A percentile compares a stretch with the other conserved stretches of the same genome.
These are phyloP conservation scores for Anethum foeniculum DNA, from an alignment of 140 eudicot species.

Conservation along the genomic window DNA sequence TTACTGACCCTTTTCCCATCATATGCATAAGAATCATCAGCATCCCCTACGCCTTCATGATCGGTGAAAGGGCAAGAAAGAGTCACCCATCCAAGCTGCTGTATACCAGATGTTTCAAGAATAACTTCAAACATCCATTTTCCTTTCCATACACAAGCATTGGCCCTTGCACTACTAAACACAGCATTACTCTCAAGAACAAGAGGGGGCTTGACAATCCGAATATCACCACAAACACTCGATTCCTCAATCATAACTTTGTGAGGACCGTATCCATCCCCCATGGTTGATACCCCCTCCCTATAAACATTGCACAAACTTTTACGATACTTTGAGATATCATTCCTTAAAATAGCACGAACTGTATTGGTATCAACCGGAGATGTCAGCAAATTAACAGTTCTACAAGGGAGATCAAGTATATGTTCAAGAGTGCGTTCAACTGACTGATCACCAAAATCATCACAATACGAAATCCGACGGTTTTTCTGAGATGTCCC, in stretches of 20 bases:
- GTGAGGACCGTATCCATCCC: slow-evolving; percentile 32
- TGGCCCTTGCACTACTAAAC: slow-evolving; percentile 85
- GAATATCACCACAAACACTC: slow-evolving; percentile 79
- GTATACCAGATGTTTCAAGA: slow-evolving; percentile 92
- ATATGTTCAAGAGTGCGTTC: slow-evolving; percentile 86
- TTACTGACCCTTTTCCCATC: slow-evolving; percentile 86
- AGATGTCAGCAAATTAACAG: slow-evolving; percentile 38
- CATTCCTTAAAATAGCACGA: slow-evolving; percentile 50
- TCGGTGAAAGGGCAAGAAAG: slow-evolving; percentile 72
- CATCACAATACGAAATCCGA: slow-evolving; percentile 77
- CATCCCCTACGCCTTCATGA: slow-evolving; percentile 92
- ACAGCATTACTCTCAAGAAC: slow-evolving; percentile 74
- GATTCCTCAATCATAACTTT: slow-evolving; percentile 62
- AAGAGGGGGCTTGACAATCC: slow-evolving; percentile 49
- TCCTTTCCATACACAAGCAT: slow-evolving; percentile 97
- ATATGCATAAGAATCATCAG: slow-evolving; percentile 89
- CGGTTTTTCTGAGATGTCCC: slow-evolving; percentile 55
- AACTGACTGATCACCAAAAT: slow-evolving; percentile 87
- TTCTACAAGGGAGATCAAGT: slow-evolving; percentile 59
- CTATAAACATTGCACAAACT: slow-evolving; percentile 19
- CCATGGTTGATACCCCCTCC: slow-evolving; percentile 60
- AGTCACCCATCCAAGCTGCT: slow-evolving; percentile 98
- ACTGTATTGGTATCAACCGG: slow-evolving; percentile 47
- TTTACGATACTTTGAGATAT: slow-evolving; percentile 32
- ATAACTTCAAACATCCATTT: slow-evolving; percentile 99